Base-by-base conservation (phyloP, 495 filamentous ascomycete species). In the Pseudevernia furfuracea region DNA sequence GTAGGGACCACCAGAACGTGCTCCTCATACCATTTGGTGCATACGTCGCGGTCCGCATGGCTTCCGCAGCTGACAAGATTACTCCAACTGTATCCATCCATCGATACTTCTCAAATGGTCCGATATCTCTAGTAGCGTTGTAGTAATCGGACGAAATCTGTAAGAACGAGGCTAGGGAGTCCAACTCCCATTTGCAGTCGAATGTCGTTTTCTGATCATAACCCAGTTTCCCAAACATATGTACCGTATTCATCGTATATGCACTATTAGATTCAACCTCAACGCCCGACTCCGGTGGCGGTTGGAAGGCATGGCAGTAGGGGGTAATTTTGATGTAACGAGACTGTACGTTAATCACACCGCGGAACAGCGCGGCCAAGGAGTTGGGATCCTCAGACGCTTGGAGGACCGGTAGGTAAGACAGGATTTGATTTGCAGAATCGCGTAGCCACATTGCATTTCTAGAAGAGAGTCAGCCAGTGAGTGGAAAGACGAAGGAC, bases 371-470 rank as follows among this genome's bases (percentile, higher is more conserved):
- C 41, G 77, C 77, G 14, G 85, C 85, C 30, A 89, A 68, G 2
- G 78, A 81, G 61, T 85, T 72, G 17, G 74, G 69, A 9, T 77
- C 73, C n/a, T 70, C 66, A 14, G 76, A 82, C 15, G 82, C 74
- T 63, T 82, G 79, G 28, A 87, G 70, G 8, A 88, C 70, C 0
- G 82, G 75, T 38, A 84, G 78, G 71, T 89, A 89, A 38, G 80
- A 82, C 62, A 85, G 81, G 69, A 89, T 73, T 70, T 89, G 86
- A 70, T 88, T 88, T 38, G 85, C 81, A 34, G 80, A 84, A 69
- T 88, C 87, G 36, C 86, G 79, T 55, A 89, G 75, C 86, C 87
- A 89, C 85, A 88, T 87, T 58, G 86, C 84, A 65, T 87, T 81
- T 43, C 67, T 69, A 53, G 30, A 23, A 25, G 17, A 23, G 19